Percentiles rank a stretch among this genome's conserved stretches.
Evolutionary conservation across 2,329 filamentous ascomycete species (phyloP).

Genomic region (Ceratocystis variospora): DNA sequence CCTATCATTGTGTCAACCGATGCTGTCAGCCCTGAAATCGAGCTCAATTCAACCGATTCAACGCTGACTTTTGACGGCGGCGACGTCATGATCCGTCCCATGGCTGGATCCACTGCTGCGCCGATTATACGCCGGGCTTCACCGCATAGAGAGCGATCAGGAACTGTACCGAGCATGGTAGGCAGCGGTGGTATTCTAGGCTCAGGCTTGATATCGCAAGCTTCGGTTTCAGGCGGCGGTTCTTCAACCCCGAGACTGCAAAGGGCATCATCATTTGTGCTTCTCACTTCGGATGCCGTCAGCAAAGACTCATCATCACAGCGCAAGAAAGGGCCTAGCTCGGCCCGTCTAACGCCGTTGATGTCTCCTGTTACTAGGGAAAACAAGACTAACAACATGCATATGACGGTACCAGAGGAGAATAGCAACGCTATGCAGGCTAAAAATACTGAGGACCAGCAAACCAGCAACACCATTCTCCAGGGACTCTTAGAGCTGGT

Average conservation of each 20-base stretch:
- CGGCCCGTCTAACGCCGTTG: constrained; percentile 48
- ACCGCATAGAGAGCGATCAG: constrained; percentile 41
- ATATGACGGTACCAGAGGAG: not conserved
- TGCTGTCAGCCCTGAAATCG: constrained; percentile 66
- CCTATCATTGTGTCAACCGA: constrained; percentile 80
- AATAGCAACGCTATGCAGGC: not conserved
- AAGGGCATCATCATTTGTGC: constrained; percentile 79
- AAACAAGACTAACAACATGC: not conserved
- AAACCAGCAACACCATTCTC: constrained; percentile 54
- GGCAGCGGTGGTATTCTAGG: not conserved
- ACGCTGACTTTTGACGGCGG: constrained; percentile 72
- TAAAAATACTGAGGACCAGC: constrained; percentile 34
- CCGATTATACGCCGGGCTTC: constrained; percentile 49
- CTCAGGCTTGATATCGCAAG: constrained; percentile 1
- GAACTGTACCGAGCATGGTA: constrained; percentile 30
- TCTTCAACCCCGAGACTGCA: constrained; percentile 42
- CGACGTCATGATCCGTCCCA: constrained; percentile 68
- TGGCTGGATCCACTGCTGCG: constrained; percentile 45
- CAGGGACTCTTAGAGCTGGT: constrained; percentile 67
- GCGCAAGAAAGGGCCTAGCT: constrained; percentile 31
- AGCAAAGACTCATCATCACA: not conserved
- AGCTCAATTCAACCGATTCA: constrained; percentile 72
- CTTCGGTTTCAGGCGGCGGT: not conserved
- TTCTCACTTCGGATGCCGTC: constrained; percentile 51
- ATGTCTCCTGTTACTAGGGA: constrained; percentile 32